Percentiles rank a stretch among this genome's conserved stretches.
Conservation (phyloP, 2,329 filamentous ascomycete genomes). For the Pezicula rhizophila region DNA sequence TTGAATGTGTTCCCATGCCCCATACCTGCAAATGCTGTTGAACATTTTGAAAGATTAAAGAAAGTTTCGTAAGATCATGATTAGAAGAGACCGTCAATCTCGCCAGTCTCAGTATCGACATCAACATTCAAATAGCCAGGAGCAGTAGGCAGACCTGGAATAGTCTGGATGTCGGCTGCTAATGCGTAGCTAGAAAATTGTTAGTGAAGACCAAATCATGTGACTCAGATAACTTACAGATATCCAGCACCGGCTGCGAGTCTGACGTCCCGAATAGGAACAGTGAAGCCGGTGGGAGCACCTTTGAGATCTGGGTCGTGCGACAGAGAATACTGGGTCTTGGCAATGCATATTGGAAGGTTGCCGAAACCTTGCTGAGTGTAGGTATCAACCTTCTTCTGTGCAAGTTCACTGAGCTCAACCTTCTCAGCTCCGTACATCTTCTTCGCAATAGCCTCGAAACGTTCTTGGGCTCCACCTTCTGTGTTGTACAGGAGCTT, state of each 20-base stretch:
- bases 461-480: constrained; percentile 77
- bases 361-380: constrained; percentile 87
- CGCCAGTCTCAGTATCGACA: constrained; percentile 72
- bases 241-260: constrained; percentile 94
- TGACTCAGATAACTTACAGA: constrained; percentile 49
- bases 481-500: constrained; percentile 79
- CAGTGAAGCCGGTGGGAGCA: constrained; percentile 86
- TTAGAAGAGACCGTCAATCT: constrained; percentile 87
- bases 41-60: constrained; percentile 10
- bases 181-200: constrained; percentile 64
- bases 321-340: constrained; percentile 95
- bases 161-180: constrained; percentile 96
- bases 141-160: constrained; percentile 89
- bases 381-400: constrained; percentile 95
- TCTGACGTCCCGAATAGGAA: constrained; percentile 89
- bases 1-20: constrained; percentile 17
- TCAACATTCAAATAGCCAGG: constrained; percentile 95
- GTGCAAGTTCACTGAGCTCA: constrained; percentile 88
- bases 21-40: constrained; percentile 13
- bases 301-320: constrained; percentile 93
- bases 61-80: constrained; percentile 1
- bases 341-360: constrained; percentile 92
- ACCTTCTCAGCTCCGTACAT: constrained; percentile 93
- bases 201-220: constrained; percentile 27
- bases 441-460: constrained; percentile 80